Conservation (phyloP, 129 eudicot genomes). For the Chrysanthemum lavandulifolium region DNA sequence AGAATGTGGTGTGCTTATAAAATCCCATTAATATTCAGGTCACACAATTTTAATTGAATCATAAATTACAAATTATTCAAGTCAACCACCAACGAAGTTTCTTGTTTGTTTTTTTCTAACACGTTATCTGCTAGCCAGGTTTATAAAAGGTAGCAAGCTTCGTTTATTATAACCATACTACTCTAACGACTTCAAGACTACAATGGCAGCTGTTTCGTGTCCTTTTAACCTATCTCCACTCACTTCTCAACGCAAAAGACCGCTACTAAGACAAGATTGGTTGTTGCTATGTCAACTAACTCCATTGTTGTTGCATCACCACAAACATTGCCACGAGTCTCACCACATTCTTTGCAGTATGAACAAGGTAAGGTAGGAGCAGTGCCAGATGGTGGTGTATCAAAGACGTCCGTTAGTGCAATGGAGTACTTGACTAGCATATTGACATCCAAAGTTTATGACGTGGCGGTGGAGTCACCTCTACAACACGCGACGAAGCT, state of each 20-base stretch:
- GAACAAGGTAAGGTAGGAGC: slow-evolving; percentile 31
- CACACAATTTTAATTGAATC: neutral
- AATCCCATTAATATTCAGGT: neutral
- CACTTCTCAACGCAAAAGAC: neutral
- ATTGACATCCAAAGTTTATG: slow-evolving; percentile 45
- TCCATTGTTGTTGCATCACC: neutral
- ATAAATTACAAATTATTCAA: neutral
- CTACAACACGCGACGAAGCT: slow-evolving; percentile 65
- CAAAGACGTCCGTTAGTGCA: slow-evolving; percentile 24
- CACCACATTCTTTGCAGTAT: neutral
- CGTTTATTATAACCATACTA: neutral
- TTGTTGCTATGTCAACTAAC: neutral
- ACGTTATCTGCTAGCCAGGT: neutral
- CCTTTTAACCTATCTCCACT: neutral
- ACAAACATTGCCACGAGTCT: neutral
- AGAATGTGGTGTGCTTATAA: neutral
- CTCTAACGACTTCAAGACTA: too few relatives aligned
- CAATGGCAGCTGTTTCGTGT: neutral
- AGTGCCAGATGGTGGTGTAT: slow-evolving; percentile 31
- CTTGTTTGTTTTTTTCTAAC: neutral
- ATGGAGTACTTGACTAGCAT: slow-evolving; percentile 53
- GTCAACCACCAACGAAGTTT: neutral
- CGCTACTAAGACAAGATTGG: neutral
- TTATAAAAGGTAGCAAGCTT: neutral
- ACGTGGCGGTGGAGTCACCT: slow-evolving; percentile 62